Evolutionary conservation across 805 yeast species (phyloP), one percentile per base, ranked within the genome.

Genomic region (Priceomyces melissophilus): DNA sequence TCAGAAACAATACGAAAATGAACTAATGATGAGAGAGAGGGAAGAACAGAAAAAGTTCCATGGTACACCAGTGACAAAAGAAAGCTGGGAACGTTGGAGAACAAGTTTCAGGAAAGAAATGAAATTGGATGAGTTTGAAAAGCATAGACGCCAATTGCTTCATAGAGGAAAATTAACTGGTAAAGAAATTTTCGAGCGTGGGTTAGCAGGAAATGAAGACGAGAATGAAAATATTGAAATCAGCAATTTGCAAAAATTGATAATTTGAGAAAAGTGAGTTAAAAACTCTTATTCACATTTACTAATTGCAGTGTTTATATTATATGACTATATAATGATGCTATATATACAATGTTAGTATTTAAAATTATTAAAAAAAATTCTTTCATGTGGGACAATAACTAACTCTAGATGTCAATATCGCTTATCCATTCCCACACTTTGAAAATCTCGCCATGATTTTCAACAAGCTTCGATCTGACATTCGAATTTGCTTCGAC

Each of bases 11-110:
- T 75, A 81, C 49, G 88, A 87, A 46, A 68, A 72, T 38, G 76
- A 74, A 46, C 63, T 84, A 13, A 66, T 73, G 38, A 81, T 72
- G 15, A 79, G 79, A 47, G 98, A 93, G 59, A 74, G 71, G 52
- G 82, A 83, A 60, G 96, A 89, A 58, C 95, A 88, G 59, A 83
- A 82, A 60, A 93, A 93, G 63, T 91, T 91, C 64, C 71, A 73
- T 31, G 99, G 99, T 28, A 93, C 98, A 1, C 78, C 84, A 40
- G 96, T 91, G 4, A 91, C 97, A 1, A 65, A 61, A 11, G 95
- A 86, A 50, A 71, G 83, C n/a, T 91, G 78, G 58, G 57, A 59
- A 2, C 71, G 60, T 35, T 91, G 99, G 99, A 73, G 96, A 55
- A 41, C 43, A 3, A 69, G 63, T 39, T 90, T 93, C 62, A 73